phyloP scores from a whole-genome alignment of 148 eudicot species.

The Rhododendron griersonianum region DNA sequence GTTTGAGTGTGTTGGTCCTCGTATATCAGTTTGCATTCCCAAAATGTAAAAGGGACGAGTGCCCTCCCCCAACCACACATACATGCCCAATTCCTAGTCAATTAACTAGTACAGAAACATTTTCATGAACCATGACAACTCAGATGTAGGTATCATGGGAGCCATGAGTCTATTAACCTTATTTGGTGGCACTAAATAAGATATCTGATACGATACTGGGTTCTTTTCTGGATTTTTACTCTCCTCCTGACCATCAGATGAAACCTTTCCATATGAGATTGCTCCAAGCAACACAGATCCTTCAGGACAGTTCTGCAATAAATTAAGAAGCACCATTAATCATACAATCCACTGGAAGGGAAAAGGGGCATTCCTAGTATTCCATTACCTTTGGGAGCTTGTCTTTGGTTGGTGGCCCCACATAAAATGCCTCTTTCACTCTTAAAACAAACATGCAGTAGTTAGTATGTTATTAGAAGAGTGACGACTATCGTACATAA shows the following conservation, averaged over 20 bases:
- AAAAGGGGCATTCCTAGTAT: background rate
- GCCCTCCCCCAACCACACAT: background rate
- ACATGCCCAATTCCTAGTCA: no score
- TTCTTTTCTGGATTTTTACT: conserved; percentile 61
- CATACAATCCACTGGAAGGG: background rate
- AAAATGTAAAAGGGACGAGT: background rate
- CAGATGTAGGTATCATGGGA: background rate
- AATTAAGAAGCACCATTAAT: conserved; percentile 9
- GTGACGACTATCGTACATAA: background rate
- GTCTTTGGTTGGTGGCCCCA: conserved; percentile 77
- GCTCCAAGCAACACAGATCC: conserved; percentile 87
- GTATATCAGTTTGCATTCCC: background rate
- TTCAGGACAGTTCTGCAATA: conserved; percentile 65
- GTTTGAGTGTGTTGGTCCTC: background rate
- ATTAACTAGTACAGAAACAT: background rate
- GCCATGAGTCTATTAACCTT: conserved; percentile 42
- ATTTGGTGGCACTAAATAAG: conserved; percentile 72
- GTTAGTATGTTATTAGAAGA: background rate
- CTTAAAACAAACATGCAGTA: conserved; percentile 30
- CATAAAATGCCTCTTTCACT: conserved; percentile 85
- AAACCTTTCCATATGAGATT: conserved; percentile 78
- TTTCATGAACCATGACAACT: background rate
- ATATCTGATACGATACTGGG: conserved; percentile 77
- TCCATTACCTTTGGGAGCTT: conserved; percentile 80
- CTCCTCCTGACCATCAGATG: conserved; percentile 43